Percentiles rank a stretch among this genome's conserved stretches.
These are phyloP conservation scores for Colletotrichum melonis DNA, from an alignment of 2,329 filamentous ascomycete species.

Conservation along the genomic window DNA sequence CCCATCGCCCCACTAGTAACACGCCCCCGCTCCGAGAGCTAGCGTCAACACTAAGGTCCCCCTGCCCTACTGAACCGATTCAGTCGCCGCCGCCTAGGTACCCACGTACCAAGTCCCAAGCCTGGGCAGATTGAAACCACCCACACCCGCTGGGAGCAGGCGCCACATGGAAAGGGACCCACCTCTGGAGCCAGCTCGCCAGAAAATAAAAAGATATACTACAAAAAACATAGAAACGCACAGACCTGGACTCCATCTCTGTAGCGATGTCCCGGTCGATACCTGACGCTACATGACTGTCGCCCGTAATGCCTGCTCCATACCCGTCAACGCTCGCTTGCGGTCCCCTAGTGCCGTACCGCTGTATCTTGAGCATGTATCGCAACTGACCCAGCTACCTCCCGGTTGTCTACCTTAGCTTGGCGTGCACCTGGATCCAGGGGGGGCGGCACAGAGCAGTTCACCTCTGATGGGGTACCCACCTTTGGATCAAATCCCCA, in stretches of 20 bases:
- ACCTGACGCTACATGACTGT: constrained; percentile 10
- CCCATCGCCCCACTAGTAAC: not conserved
- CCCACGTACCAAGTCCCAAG: constrained; percentile 9
- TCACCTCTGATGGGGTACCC: constrained; percentile 14
- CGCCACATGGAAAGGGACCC: constrained; percentile 30
- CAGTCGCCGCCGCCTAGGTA: constrained; percentile 14
- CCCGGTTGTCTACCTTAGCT: constrained; percentile 7
- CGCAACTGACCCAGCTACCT: constrained; percentile 15
- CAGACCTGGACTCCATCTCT: constrained; percentile 12
- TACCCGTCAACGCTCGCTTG: not conserved
- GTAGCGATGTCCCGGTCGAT: constrained; percentile 12
- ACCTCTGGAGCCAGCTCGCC: constrained; percentile 14
- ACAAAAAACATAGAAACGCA: constrained; percentile 9
- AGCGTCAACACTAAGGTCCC: not conserved
- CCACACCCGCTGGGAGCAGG: constrained; percentile 20
- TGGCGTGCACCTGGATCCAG: constrained; percentile 22
- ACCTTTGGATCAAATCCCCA: constrained; percentile 20
- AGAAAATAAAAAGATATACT: not conserved
- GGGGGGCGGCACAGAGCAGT: constrained; percentile 26
- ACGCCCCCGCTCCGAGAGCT: constrained; percentile 10
- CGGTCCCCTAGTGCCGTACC: not conserved
- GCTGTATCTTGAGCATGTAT: constrained; percentile 9
- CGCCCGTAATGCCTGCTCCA: not conserved
- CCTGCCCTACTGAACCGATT: constrained; percentile 22
- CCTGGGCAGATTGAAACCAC: constrained; percentile 25